phyloP scores from a whole-genome alignment of 2,329 filamentous ascomycete genomes.

The Trichoderma endophyticum region DNA sequence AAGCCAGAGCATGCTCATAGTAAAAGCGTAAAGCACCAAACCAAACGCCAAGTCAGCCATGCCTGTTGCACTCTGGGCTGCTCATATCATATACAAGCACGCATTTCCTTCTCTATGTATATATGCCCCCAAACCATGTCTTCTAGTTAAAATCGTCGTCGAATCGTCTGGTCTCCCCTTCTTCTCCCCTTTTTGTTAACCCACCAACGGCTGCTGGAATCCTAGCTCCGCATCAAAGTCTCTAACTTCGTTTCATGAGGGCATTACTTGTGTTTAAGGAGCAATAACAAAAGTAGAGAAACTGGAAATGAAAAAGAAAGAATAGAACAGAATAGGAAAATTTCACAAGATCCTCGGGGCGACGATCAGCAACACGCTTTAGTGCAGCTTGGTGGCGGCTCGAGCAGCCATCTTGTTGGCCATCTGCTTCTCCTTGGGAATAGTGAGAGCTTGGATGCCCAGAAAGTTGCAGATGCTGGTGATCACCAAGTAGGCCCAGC shows the following conservation, averaged over 20 bases:
- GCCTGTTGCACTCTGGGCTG: neutral
- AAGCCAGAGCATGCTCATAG: neutral
- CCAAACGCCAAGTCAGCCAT: conserved; percentile 17
- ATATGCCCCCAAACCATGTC: neutral
- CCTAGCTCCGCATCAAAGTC: neutral
- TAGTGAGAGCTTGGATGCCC: conserved; percentile 92
- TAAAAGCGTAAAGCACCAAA: conserved; percentile 12
- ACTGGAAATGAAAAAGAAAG: neutral
- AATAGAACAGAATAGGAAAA: neutral
- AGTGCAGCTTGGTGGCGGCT: conserved; percentile 36
- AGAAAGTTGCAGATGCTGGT: conserved; percentile 87
- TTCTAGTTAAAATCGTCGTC: conserved; percentile 4
- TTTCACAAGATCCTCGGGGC: neutral
- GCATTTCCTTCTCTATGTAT: conserved; percentile 2
- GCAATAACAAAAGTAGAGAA: neutral
- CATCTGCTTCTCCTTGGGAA: conserved; percentile 60
- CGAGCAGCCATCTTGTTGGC: conserved; percentile 48
- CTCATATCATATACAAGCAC: conserved; percentile 10
- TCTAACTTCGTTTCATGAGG: conserved; percentile 8
- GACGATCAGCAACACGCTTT: conserved; percentile 1
- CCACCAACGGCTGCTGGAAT: neutral
- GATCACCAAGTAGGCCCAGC: conserved; percentile 90
- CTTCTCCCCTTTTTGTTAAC: conserved; percentile 1
- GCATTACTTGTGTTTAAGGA: conserved; percentile 6
- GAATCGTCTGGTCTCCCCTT: neutral